Base-by-base conservation (phyloP, 2,329 filamentous ascomycete genomes). In the Fusarium sp. region DNA sequence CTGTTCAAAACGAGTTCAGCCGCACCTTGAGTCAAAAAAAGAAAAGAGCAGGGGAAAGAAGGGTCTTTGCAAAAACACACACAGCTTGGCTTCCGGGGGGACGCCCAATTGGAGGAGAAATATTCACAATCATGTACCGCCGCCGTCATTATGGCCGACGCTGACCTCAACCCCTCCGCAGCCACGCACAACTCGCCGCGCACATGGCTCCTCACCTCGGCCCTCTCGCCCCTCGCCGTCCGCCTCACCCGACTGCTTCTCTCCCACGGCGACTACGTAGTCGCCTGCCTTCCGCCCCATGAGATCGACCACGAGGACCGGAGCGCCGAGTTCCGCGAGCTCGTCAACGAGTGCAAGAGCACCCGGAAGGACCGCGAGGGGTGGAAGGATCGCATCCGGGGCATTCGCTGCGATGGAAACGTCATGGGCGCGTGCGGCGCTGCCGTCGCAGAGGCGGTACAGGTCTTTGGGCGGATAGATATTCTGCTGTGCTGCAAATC, bases 121-220 rank as follows among this genome's bases (percentile, higher is more conserved):
- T 35, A 45, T 67, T 60, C 59, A 66, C 58, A 73, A 79, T 40
- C 77, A 78, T 77, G 76, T 75, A 67, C 75, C 35, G 24, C 54
- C 68, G 58, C 60, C 64, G 61, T 70, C 73, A 74, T 68, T 73
- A 80, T 79, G 82, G 79, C 78, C 78, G 79, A 81, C 77, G 79
- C 78, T 80, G 79, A 81, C 76, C 77, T 71, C 73, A 66, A 72
- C 77, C 58, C 79, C 69, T 74, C 79, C 66, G 77, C 83, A 90
- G 89, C 90, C 71, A 91, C 89, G 24, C 90, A 92, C 82, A 92
- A 92, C 79, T 92, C 90, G 35, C 95, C 95, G 60, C 92, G 96
- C 79, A 94, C 96, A 79, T 98, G 96, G 96, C 92, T 99, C 80
- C 86, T 99, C 74, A 98, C 95, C 13, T 93, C 94, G 68, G 94